Conservation (phyloP, 345 rosid species). For the Hibiscus syriacus region DNA sequence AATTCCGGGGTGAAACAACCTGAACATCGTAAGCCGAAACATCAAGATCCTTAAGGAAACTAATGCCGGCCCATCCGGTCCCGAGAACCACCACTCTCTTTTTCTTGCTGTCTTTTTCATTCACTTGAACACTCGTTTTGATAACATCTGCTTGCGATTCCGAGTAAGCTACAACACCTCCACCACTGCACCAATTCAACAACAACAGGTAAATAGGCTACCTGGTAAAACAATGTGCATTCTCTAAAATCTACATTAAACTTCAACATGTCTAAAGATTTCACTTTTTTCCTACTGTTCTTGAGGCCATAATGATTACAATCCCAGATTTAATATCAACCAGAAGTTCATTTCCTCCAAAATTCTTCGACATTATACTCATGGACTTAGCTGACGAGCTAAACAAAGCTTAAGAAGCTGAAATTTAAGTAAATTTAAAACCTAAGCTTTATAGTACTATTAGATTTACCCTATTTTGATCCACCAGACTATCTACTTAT, state of each 20-base stretch:
- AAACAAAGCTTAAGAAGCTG: background rate
- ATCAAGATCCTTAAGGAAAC: slow-evolving; percentile 79
- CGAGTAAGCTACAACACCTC: slow-evolving; percentile 62
- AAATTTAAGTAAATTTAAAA: background rate
- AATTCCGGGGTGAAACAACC: slow-evolving; percentile 87
- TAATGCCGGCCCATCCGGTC: slow-evolving; percentile 93
- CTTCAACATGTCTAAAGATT: too few species aligned
- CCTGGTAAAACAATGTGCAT: background rate
- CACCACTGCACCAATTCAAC: slow-evolving; percentile 45
- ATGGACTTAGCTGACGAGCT: background rate
- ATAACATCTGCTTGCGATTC: slow-evolving; percentile 39
- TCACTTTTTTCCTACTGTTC: too few species aligned
- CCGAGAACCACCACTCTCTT: slow-evolving; percentile 87
- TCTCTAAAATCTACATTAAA: too few species aligned
- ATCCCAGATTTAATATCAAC: too few species aligned
- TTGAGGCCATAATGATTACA: too few species aligned
- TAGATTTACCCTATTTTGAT: background rate
- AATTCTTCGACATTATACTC: too few species aligned
- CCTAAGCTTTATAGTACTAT: background rate
- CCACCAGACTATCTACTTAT: background rate
- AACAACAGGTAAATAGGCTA: background rate
- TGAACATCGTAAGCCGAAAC: slow-evolving; percentile 64
- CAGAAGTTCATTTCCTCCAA: too few species aligned
- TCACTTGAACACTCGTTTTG: slow-evolving; percentile 13
- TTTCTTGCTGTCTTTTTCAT: slow-evolving; percentile 37